These are phyloP conservation scores for Exophiala alcalophila DNA, from an alignment of 2,329 filamentous ascomycete species.

Conservation along the genomic window DNA sequence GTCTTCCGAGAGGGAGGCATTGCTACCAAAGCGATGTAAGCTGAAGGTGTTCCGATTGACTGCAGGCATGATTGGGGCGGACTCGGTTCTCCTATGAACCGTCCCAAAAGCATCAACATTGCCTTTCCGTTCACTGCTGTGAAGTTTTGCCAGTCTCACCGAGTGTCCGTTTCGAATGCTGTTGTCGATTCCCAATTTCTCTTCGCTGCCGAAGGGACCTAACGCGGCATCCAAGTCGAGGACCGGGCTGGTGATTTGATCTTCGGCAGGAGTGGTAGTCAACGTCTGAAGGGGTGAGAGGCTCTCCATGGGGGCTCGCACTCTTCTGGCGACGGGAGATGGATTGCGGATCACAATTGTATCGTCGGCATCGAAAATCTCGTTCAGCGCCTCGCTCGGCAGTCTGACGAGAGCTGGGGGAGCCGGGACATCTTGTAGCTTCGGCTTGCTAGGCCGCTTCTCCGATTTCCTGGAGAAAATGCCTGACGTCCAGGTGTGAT, in stretches of 20 bases:
- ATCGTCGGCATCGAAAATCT: conserved; percentile 50
- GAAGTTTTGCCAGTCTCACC: conserved; percentile 46
- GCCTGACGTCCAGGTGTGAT: conserved; percentile 60
- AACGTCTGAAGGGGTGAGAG: conserved; percentile 1
- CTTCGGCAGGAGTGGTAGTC: conserved; percentile 39
- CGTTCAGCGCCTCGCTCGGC: conserved; percentile 40
- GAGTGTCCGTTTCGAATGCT: conserved; percentile 23
- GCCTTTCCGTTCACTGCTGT: conserved; percentile 51
- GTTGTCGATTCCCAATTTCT: conserved; percentile 37
- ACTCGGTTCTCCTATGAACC: conserved; percentile 48
- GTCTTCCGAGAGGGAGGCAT: conserved; percentile 42
- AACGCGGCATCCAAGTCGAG: conserved; percentile 94
- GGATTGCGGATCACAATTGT: conserved; percentile 48
- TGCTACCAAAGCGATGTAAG: conserved; percentile 39
- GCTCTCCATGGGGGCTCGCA: conserved; percentile 12
- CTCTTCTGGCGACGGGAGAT: conserved; percentile 24
- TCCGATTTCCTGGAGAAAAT: conserved; percentile 52
- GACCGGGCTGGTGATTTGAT: conserved; percentile 71
- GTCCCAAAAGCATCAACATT: conserved; percentile 29
- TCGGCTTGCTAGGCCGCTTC: conserved; percentile 44
- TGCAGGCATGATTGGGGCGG: conserved; percentile 49
- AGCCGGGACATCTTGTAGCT: conserved; percentile 40
- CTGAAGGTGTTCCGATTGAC: conserved; percentile 44
- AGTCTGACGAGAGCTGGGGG: conserved; percentile 44
- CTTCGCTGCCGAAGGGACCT: conserved; percentile 78